Conservation (phyloP, 257 asterid species). For the Solanum gandarillasii region DNA sequence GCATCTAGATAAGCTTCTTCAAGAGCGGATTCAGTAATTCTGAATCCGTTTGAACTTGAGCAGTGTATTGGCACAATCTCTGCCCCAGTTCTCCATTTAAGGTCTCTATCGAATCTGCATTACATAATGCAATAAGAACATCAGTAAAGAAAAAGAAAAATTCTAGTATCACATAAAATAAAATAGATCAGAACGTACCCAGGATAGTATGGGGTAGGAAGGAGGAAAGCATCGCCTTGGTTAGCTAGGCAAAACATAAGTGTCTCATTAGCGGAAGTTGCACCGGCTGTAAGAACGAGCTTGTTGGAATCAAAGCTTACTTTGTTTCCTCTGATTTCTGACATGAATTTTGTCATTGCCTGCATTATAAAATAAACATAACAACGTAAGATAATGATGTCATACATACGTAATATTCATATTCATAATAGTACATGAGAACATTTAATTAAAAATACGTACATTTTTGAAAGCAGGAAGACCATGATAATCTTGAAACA, state of each 20-base stretch:
- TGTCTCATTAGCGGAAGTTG: conserved; percentile 73
- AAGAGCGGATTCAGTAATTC: conserved; percentile 56
- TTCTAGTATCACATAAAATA: neutral
- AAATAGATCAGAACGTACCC: conserved; percentile 25
- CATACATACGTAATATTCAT: neutral
- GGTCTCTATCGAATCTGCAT: conserved; percentile 83
- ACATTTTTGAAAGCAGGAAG: conserved; percentile 12
- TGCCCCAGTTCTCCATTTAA: conserved; percentile 79
- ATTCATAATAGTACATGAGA: neutral
- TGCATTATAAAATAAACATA: conserved; percentile 6
- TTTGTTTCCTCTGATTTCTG: conserved; percentile 61
- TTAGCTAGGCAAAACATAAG: conserved; percentile 65
- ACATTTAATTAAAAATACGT: neutral
- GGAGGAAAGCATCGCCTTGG: conserved; percentile 59
- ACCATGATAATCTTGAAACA: conserved; percentile 66
- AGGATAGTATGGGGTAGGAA: conserved; percentile 75
- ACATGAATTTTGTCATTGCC: conserved; percentile 61
- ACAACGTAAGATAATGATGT: neutral
- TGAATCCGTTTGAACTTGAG: conserved; percentile 46
- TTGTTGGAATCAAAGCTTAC: conserved; percentile 45
- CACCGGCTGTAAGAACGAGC: conserved; percentile 70
- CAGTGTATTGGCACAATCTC: conserved; percentile 78
- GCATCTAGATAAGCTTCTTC: conserved; percentile 55
- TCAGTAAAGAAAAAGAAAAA: neutral
- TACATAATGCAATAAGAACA: neutral